Conservation (phyloP, 495 filamentous ascomycete genomes). For the Aspergillus kassunensis region DNA sequence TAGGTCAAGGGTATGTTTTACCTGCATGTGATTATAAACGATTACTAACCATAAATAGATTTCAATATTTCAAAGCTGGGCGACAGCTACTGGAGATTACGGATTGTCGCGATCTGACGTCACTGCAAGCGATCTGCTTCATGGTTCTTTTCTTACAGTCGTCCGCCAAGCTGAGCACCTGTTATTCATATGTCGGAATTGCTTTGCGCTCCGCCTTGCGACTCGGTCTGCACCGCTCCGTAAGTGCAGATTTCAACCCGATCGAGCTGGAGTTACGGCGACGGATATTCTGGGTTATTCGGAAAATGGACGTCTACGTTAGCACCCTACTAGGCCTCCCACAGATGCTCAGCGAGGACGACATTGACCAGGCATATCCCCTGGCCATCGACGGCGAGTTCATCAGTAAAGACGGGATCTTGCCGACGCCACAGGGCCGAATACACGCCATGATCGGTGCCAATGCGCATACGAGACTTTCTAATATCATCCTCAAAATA, state of each 20-base stretch:
- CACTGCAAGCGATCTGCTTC: constrained; percentile 82
- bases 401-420: constrained; percentile 74
- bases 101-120: constrained; percentile 80
- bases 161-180: constrained; percentile 85
- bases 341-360: constrained; percentile 76
- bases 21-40: too few species aligned
- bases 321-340: constrained; percentile 85
- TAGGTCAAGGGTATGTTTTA: constrained; percentile 70
- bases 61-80: constrained; percentile 79
- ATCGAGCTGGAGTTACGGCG: constrained; percentile 82
- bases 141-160: constrained; percentile 93
- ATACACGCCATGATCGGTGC: constrained; percentile 74
- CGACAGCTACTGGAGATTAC: constrained; percentile 84
- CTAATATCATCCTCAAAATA: constrained; percentile 76
- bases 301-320: constrained; percentile 93
- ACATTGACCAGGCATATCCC: constrained; percentile 88
- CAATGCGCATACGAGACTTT: constrained; percentile 79
- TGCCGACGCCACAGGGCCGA: constrained; percentile 67
- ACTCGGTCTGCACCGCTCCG: constrained; percentile 81
- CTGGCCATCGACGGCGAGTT: constrained; percentile 85
- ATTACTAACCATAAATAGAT: constrained; percentile 42
- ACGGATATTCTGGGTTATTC: constrained; percentile 84
- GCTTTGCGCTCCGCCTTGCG: constrained; percentile 80
- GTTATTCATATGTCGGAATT: constrained; percentile 90
- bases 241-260: constrained; percentile 70